These are phyloP conservation scores for Globisporangium nodosum DNA, from an alignment of 352 stramenopile species.

Conservation along the genomic window DNA sequence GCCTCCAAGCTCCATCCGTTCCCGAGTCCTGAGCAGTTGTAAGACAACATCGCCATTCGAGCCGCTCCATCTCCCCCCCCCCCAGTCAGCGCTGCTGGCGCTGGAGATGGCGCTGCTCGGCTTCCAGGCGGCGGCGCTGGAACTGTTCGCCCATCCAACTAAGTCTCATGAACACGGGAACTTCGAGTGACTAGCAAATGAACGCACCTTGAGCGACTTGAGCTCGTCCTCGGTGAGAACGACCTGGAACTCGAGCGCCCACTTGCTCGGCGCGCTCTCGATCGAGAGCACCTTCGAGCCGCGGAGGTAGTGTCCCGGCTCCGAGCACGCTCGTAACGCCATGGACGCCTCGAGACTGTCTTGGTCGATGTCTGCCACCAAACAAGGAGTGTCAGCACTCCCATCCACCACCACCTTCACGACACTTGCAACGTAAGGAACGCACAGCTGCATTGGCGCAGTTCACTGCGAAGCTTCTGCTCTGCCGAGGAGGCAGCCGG, in stretches of 20 bases:
- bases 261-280: not conserved
- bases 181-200: not conserved
- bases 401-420: too few species aligned
- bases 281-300: constrained; percentile 19
- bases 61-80: too few species aligned
- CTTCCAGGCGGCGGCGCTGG: constrained; percentile 43
- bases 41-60: too few species aligned
- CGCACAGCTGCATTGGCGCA: constrained; percentile 2
- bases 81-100: constrained; percentile 19
- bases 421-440: not conserved
- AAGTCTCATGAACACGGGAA: not conserved
- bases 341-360: constrained; percentile 37
- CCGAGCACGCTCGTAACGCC: constrained; percentile 33
- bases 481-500: not conserved
- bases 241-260: constrained; percentile 48
- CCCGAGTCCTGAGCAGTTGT: too few species aligned
- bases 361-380: constrained; percentile 22
- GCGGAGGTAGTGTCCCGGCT: constrained; percentile 49
- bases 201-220: constrained; percentile 43
- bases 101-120: constrained; percentile 48
- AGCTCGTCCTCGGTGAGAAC: constrained; percentile 55
- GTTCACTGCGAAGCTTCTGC: not conserved
- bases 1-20: too few species aligned
- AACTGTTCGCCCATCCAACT: constrained; percentile 18
- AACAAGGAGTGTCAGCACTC: not conserved